Conservation (phyloP, 2,329 filamentous ascomycete species). For the Cytospora piceae region DNA sequence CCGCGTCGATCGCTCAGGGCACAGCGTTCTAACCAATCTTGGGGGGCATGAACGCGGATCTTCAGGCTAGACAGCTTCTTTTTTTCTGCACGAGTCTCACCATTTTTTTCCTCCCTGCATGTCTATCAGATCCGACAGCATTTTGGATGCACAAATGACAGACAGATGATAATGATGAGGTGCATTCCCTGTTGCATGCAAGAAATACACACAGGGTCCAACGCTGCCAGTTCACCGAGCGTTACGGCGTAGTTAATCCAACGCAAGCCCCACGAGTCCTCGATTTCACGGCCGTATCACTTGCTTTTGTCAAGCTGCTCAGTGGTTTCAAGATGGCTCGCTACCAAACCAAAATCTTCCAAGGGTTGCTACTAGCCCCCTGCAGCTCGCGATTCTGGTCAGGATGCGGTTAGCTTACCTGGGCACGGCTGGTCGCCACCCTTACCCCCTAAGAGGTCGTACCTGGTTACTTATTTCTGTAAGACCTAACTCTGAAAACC, state of each 20-base stretch:
- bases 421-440: background rate
- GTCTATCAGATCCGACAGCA: background rate
- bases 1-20: background rate
- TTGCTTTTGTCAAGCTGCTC: no score
- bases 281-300: no score
- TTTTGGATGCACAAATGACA: no score
- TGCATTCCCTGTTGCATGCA: no score
- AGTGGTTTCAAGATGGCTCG: background rate
- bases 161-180: no score
- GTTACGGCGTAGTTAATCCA: no score
- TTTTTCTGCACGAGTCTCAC: background rate
- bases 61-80: background rate
- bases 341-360: background rate
- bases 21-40: background rate
- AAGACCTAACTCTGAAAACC: background rate
- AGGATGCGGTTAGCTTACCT: background rate
- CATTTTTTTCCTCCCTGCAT: background rate
- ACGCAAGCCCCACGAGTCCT: no score
- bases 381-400: background rate
- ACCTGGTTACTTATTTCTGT: background rate
- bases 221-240: no score
- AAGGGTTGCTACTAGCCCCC: background rate
- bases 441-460: background rate
- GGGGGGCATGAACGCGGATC: background rate
- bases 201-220: no score